phyloP scores from a whole-genome alignment of 169 alveolate genomes.

The Eimeria praecox region DNA sequence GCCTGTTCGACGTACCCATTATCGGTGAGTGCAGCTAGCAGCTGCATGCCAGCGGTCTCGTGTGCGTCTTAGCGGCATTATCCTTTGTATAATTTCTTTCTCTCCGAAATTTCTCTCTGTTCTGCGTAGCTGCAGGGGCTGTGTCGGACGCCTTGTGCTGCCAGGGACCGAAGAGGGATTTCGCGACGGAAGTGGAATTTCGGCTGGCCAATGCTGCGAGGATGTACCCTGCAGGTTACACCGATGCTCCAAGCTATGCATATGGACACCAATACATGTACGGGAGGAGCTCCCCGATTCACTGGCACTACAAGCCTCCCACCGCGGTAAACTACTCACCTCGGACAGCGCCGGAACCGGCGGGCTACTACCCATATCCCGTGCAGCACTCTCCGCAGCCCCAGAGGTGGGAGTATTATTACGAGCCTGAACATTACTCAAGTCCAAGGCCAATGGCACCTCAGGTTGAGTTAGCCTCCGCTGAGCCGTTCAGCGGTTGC shows the following conservation, averaged over 20 bases:
- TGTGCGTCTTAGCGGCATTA: neutral
- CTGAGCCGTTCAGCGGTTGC: neutral
- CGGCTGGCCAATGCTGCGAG: slow-evolving; percentile 34
- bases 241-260: neutral
- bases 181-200: slow-evolving; percentile 33
- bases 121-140: slow-evolving; percentile 68
- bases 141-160: slow-evolving; percentile 61
- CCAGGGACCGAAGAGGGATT: slow-evolving; percentile 61
- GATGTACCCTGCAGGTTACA: slow-evolving; percentile 60
- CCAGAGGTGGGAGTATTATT: slow-evolving; percentile 16
- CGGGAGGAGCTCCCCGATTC: neutral
- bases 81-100: neutral
- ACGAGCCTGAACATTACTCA: neutral
- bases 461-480: neutral
- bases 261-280: neutral
- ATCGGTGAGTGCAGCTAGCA: slow-evolving; percentile 59
- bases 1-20: slow-evolving; percentile 41
- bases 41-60: neutral
- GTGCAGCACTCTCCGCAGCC: neutral
- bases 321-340: neutral
- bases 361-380: neutral
- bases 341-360: neutral
- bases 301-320: neutral
- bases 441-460: neutral
- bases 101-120: neutral